Conservation (phyloP, 192 early-diverging fungal genomes). For the Diversispora eburnea region DNA sequence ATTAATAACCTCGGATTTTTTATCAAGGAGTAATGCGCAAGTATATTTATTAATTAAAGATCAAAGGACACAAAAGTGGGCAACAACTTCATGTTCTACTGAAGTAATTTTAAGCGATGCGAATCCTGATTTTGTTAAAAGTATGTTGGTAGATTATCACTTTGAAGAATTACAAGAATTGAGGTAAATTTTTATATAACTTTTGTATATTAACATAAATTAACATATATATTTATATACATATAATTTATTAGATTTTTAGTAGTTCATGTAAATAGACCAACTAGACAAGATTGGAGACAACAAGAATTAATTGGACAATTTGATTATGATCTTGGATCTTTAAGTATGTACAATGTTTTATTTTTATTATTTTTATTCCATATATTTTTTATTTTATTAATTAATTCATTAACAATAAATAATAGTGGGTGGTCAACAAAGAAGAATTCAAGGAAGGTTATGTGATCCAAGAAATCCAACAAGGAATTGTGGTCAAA, state of each 20-base stretch:
- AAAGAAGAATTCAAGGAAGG: not conserved
- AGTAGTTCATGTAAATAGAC: conserved; percentile 40
- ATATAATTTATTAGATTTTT: conserved; percentile 29
- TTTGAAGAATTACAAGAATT: conserved; percentile 48
- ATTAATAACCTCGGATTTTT: conserved; percentile 36
- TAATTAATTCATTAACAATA: conserved; percentile 10
- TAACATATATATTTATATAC: not conserved
- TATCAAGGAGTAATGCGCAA: conserved; percentile 42
- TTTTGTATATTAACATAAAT: not conserved
- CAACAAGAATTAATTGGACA: conserved; percentile 1
- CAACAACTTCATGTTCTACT: conserved; percentile 25
- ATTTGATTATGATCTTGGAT: conserved; percentile 44
- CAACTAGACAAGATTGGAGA: conserved; percentile 35
- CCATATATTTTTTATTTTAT: conserved; percentile 28
- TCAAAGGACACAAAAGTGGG: conserved; percentile 25
- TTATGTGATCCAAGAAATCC: conserved; percentile 28
- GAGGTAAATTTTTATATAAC: conserved; percentile 23
- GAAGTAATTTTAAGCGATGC: conserved; percentile 46
- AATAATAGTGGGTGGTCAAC: conserved; percentile 32
- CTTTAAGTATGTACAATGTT: conserved; percentile 35
- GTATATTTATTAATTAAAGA: conserved; percentile 34
- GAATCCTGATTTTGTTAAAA: conserved; percentile 46
- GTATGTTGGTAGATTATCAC: conserved; percentile 39
- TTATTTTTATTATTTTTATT: conserved; percentile 29
- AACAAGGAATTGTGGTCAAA: conserved; percentile 37